Base-by-base conservation (phyloP, 306 rosid genomes). In the Medicago ruthenica region DNA sequence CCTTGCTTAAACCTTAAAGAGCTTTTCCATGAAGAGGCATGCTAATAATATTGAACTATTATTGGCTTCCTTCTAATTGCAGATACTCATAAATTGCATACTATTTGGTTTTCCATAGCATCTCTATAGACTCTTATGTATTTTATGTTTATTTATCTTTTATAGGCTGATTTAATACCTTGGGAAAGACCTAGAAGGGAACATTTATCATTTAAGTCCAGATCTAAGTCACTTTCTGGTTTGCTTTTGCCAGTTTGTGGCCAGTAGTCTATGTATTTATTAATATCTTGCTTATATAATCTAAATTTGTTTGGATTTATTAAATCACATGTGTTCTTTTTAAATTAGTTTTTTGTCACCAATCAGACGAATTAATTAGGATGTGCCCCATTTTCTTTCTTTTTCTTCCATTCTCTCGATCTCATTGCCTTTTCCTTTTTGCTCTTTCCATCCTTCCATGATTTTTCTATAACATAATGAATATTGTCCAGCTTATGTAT, bases 341-440 rank as follows among this genome's bases (percentile, higher is more conserved):
- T 24, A 13, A 60, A 12, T 27, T 60, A 27, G 7, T 60, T 60
- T 24, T 22, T 12, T 13, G 21, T 57, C 8, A 57, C 39, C 18
- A 60, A n/a, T 68, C 5, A 14, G 62, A 66, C 34, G 11, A 15
- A 60, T 75, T 13, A 48, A 54, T 75, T 41, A 48, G 9, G 34
- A 66, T 27, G 21, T 61, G 27, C 17, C 24, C 8, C 14, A 6
- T 58, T 71, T 54, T 22, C 37, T 34, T 34, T 40, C 11, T 40
- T 9, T 40, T 40, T 67, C 74, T 83, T 36, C 57, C 71, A 21
- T 64, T 77, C 53, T 58, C 54, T 75, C 61, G 14, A 48, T 66
- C 40, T 71, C 7, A 48, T 22, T 83, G 58, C 39, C 40, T 55
- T 71, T 40, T 75, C 24, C 74, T 17, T 71, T 71, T 39, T 71